Conservation (phyloP, 495 filamentous ascomycete species). For the Aspergillus bridgeri region DNA sequence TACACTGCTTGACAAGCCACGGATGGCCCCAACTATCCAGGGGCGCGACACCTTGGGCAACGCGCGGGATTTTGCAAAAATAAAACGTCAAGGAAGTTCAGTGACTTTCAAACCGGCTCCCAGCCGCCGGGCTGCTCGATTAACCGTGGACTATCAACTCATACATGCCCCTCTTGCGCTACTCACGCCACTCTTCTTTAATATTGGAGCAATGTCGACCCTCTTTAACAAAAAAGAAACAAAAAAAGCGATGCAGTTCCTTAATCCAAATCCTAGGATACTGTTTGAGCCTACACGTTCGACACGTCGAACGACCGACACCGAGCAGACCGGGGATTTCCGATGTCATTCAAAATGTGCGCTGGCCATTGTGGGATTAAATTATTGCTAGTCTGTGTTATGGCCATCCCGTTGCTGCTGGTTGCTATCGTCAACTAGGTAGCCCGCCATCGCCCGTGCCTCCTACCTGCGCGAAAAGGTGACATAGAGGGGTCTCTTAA, state of each 20-base stretch:
- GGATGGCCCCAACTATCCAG: too few relatives aligned
- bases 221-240: background rate
- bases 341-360: conserved; percentile 1
- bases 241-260: background rate
- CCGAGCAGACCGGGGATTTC: conserved; percentile 3
- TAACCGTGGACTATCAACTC: background rate
- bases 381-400: background rate
- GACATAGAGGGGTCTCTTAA: conserved; percentile 3
- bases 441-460: background rate
- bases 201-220: too few relatives aligned
- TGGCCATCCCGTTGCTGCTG: conserved; percentile 1
- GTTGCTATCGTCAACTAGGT: conserved; percentile 2
- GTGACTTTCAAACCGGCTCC: too few relatives aligned
- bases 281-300: background rate
- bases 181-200: background rate
- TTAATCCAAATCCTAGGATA: background rate
- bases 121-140: too few relatives aligned
- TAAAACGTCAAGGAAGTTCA: too few relatives aligned
- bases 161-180: conserved; percentile 1
- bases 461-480: conserved; percentile 1
- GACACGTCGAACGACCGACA: too few relatives aligned
- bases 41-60: too few relatives aligned
- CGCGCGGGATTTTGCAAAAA: too few relatives aligned
- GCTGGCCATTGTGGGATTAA: background rate
- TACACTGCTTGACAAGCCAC: too few relatives aligned